Evolutionary conservation across 768 basidiomycete genomes (phyloP).

Genomic region (Boletus vinaceobasis): DNA sequence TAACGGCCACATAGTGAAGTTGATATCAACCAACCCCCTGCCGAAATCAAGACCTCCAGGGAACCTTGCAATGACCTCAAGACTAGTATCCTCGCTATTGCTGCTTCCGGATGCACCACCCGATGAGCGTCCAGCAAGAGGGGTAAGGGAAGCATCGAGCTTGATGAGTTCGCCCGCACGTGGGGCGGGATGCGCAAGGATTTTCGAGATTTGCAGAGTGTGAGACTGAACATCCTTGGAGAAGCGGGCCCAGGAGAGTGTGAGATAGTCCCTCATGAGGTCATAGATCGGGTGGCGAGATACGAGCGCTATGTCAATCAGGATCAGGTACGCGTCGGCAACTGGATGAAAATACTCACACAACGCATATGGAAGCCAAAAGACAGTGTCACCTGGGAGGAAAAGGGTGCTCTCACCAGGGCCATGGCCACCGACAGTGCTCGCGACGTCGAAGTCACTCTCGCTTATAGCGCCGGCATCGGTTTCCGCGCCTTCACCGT

Average conservation of each 20-base stretch:
- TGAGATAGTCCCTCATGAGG: conserved; percentile 91
- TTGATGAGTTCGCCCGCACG: conserved; percentile 84
- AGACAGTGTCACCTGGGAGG: conserved; percentile 84
- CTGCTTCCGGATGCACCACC: conserved; percentile 36
- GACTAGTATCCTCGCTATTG: conserved; percentile 39
- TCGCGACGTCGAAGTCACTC: conserved; percentile 82
- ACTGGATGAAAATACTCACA: conserved; percentile 48
- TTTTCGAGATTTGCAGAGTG: conserved; percentile 85
- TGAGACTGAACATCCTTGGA: conserved; percentile 93
- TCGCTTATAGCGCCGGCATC: conserved; percentile 77
- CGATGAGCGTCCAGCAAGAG: conserved; percentile 37
- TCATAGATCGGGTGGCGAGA: conserved; percentile 94
- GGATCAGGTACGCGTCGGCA: conserved; percentile 8
- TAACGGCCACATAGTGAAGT: conserved; percentile 96
- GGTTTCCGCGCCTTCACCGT: conserved; percentile 66
- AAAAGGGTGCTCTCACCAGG: conserved; percentile 88
- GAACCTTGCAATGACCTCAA: conserved; percentile 87
- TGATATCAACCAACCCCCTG: conserved; percentile 85
- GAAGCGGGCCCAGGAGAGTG: conserved; percentile 93
- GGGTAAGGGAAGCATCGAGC: conserved; percentile 75
- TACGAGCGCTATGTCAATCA: conserved; percentile 59
- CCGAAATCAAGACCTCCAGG: conserved; percentile 94
- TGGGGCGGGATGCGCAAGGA: conserved; percentile 82
- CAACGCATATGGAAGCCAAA: conserved; percentile 92
- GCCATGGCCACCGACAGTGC: conserved; percentile 68